Evolutionary conservation across 75 land plant species (phyloP), one percentile per base, ranked within the genome.

Genomic region (Gnetum montanum): DNA sequence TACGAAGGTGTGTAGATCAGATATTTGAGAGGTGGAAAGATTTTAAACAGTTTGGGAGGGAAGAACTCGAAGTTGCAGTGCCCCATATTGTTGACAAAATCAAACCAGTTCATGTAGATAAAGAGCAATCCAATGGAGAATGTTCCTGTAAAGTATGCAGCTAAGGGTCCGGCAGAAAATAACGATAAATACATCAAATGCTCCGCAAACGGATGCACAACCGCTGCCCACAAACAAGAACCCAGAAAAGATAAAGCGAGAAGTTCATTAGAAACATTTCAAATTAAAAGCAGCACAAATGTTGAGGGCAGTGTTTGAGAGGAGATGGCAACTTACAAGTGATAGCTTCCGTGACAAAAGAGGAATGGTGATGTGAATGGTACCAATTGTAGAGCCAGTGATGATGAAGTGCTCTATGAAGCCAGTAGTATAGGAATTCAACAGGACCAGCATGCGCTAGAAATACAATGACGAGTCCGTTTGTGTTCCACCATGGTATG

Each of bases 51-150:
- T 76, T 81, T 73, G 3, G 60, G 61, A 0, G 99, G 99, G 2
- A 95, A 51, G 37, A 90, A 65, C 73, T 95, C 99, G 25, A 79
- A 90, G 70, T 95, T 95, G 75, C 97, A 95, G 59, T 95, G 99
- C 1, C 99, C 99, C 88, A 93, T 58, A 54, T 79, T 67, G 72
- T 95, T 95, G 92, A 95, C 80, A 72, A 84, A 70, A 54, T 95
- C 99, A 22, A 95, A 80, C 73, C 77, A 90, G 0, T 73, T 51
- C 13, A 74, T 49, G 64, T 95, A 90, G 43, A 36, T 59, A 48
- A 51, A 59, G 16, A 76, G n/a, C 2, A 76, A 47, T 22, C 46
- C 64, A 8, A 81, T 35, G 4, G 83, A 86, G 8, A 53, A 54
- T 4, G 74, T 78, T 19, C 77, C 68, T 0, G 74, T 72, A 35